Evolutionary conservation across 768 basidiomycete genomes (phyloP).

Genomic region (Amanita pseudoporphyria): DNA sequence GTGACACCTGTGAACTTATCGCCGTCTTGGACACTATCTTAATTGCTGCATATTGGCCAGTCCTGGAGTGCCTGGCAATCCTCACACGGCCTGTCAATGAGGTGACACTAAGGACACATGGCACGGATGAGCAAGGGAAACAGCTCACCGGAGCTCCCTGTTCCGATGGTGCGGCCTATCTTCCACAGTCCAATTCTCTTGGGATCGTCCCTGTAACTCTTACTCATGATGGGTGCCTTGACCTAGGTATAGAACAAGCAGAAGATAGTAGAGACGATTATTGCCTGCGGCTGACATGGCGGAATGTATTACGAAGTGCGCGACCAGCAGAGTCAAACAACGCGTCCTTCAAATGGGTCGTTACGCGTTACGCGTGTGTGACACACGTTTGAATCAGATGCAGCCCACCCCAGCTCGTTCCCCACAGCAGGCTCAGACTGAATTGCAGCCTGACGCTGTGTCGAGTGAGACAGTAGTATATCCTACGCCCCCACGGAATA

Average conservation of each 20-base stretch:
- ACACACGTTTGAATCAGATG: conserved; percentile 20
- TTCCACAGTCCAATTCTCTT: conserved; percentile 77
- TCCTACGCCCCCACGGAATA: conserved; percentile 53
- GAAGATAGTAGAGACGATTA: neutral
- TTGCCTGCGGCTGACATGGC: conserved; percentile 6
- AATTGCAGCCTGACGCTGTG: neutral
- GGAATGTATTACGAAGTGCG: neutral
- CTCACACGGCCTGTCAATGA: conserved; percentile 67
- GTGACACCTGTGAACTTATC: conserved; percentile 55
- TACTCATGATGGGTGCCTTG: conserved; percentile 16
- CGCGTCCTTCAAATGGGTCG: conserved; percentile 20
- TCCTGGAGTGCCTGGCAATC: conserved; percentile 80
- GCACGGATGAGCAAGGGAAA: conserved; percentile 7
- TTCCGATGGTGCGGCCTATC: conserved; percentile 75
- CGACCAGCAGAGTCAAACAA: conserved; percentile 24
- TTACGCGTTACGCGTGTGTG: neutral
- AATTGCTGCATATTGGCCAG: conserved; percentile 84
- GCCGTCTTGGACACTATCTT: conserved; percentile 86
- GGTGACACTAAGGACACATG: neutral
- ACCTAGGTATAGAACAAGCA: neutral
- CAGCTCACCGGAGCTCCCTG: conserved; percentile 60
- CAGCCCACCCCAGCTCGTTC: conserved; percentile 54
- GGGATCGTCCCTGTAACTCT: conserved; percentile 31
- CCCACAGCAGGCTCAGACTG: conserved; percentile 18
- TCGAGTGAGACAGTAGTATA: conserved; percentile 25